Conservation (phyloP, 208 protist species). For the Porcisia hertigi region DNA sequence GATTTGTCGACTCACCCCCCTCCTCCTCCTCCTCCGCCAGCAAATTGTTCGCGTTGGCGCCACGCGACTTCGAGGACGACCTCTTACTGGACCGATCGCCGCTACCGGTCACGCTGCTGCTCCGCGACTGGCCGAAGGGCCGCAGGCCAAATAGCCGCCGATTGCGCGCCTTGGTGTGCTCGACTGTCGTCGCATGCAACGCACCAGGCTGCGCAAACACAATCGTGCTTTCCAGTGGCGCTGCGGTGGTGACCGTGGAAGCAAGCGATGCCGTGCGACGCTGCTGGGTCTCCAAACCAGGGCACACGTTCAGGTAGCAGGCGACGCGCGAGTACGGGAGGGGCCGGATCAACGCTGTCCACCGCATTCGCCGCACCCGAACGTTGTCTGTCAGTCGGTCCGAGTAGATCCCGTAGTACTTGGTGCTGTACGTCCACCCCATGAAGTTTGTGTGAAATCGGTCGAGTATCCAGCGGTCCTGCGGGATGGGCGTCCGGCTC, state of each 20-base stretch:
- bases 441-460: constrained; percentile 67
- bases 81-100: constrained; percentile 3
- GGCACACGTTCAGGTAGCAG: constrained; percentile 39
- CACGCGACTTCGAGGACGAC: constrained; percentile 1
- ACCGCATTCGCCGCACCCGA: constrained; percentile 71
- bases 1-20: neutral
- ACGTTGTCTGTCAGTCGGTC: constrained; percentile 32
- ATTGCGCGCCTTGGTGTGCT: constrained; percentile 24
- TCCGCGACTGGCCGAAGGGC: constrained; percentile 13
- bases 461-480: constrained; percentile 61
- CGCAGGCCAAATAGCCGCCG: constrained; percentile 4
- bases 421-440: constrained; percentile 77
- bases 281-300: constrained; percentile 48
- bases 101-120: constrained; percentile 17
- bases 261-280: constrained; percentile 6
- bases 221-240: constrained; percentile 23
- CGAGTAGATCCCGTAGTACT: constrained; percentile 75
- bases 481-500: constrained; percentile 23
- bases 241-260: constrained; percentile 3
- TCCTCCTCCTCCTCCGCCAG: constrained; percentile 41
- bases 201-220: constrained; percentile 39
- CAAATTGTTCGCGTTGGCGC: constrained; percentile 25
- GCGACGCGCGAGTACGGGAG: constrained; percentile 56
- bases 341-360: constrained; percentile 56
- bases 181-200: constrained; percentile 33